Evolutionary conservation across 225 moss, liverwort and hornwort genomes (phyloP).

Genomic region (Pseudoscleropodium purum): DNA sequence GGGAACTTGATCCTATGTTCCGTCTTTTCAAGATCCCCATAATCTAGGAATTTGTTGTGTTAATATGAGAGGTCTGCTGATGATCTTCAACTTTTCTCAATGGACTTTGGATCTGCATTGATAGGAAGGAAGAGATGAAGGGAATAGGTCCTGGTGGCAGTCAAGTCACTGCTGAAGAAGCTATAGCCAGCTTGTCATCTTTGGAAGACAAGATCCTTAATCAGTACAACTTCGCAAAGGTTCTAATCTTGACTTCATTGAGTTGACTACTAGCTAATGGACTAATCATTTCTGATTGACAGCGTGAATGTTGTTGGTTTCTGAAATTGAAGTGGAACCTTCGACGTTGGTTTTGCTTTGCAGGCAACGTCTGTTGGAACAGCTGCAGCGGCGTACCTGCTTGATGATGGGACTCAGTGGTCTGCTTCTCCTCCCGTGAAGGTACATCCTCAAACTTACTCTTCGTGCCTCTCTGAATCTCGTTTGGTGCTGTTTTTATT

Average conservation of each 20-base stretch:
- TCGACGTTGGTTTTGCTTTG: not conserved
- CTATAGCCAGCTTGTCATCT: slow-evolving; percentile 29
- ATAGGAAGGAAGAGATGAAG: slow-evolving; percentile 36
- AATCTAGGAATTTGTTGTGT: not conserved
- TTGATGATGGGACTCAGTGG: slow-evolving; percentile 89
- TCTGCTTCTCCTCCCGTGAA: slow-evolving; percentile 76
- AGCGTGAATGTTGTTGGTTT: not conserved
- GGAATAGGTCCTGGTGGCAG: slow-evolving; percentile 46
- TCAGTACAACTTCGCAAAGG: slow-evolving; percentile 76
- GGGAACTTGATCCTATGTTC: not conserved
- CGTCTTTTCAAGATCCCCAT: not conserved
- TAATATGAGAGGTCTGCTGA: not conserved
- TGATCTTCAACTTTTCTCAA: not conserved
- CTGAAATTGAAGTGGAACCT: not conserved
- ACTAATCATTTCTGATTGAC: not conserved
- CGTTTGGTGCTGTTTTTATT: not conserved
- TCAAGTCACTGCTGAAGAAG: slow-evolving; percentile 55
- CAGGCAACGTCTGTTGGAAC: slow-evolving; percentile 67
- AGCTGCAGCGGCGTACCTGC: slow-evolving; percentile 84
- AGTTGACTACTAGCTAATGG: not conserved
- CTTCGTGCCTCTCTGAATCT: not conserved
- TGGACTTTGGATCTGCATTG: not conserved
- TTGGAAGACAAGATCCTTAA: slow-evolving; percentile 77
- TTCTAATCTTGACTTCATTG: not conserved
- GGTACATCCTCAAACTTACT: slow-evolving; percentile 10